A percentile compares a stretch with the other conserved stretches of the same genome.
phyloP scores from a whole-genome alignment of 2,329 filamentous ascomycete genomes.

The Cryphonectria japonica region DNA sequence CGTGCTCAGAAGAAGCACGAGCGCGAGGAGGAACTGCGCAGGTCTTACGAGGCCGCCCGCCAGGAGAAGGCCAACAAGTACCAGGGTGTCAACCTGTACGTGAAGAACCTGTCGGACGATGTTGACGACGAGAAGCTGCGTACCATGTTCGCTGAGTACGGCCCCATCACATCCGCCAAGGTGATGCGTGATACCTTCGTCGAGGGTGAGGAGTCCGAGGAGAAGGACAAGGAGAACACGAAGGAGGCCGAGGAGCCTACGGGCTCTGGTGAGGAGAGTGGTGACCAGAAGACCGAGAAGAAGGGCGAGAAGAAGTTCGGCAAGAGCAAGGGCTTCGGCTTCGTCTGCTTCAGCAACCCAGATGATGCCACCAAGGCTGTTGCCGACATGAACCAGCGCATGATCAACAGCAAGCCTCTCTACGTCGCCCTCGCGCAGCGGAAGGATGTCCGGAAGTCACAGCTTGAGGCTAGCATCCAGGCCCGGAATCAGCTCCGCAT shows the following conservation, averaged over 20 bases:
- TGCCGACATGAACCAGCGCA: slow-evolving; percentile 99
- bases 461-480: slow-evolving; percentile 98
- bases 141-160: slow-evolving; percentile 87
- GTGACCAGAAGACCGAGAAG: slow-evolving; percentile 63
- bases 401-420: slow-evolving; percentile 94
- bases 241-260: slow-evolving; percentile 52
- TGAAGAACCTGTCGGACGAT: slow-evolving; percentile 98
- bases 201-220: slow-evolving; percentile 58
- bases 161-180: slow-evolving; percentile 97
- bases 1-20: slow-evolving; percentile 99
- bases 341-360: slow-evolving; percentile 99
- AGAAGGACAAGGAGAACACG: slow-evolving; percentile 53
- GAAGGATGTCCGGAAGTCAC: slow-evolving; percentile 99
- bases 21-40: slow-evolving; percentile 98
- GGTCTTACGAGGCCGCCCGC: slow-evolving; percentile 96
- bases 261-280: slow-evolving; percentile 52
- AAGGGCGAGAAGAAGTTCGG: slow-evolving; percentile 72
- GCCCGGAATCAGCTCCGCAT: slow-evolving; percentile 98
- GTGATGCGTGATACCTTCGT: slow-evolving; percentile 88
- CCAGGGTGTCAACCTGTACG: slow-evolving; percentile 98
- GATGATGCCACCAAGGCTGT: slow-evolving; percentile 99
- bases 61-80: slow-evolving; percentile 99
- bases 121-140: slow-evolving; percentile 98
- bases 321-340: slow-evolving; percentile 99
- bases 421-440: slow-evolving; percentile 98